Base-by-base conservation (phyloP, 2,329 filamentous ascomycete genomes). In the Alternaria panax region DNA sequence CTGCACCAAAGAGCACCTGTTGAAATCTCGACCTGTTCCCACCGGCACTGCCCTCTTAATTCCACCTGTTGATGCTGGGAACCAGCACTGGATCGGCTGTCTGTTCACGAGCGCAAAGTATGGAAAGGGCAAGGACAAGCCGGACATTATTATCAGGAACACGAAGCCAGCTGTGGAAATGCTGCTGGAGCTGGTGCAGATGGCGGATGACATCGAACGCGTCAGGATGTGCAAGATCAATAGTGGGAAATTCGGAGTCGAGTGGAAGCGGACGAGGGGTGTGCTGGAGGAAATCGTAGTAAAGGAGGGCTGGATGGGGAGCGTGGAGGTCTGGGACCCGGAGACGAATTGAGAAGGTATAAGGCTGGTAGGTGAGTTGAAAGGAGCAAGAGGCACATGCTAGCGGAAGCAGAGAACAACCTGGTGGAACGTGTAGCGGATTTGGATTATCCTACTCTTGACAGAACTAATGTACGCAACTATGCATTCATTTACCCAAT, bases 191-290 rank as follows among this genome's bases (percentile, higher is more conserved):
- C 76, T 83, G 63, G 69, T 86, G 16, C n/a, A 32, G 63, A 24
- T 65, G 32, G 14, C 20, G 6, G 60, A 66, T 9, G 27, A 65
- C 27, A 64, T 50, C 3, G n/a, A 22, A 1, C 60, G 65, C 16
- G 62, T 87, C 0, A 80, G 80, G 59, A 82, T 84, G 55, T 85
- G 84, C 63, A 81, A 80, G 58, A 86, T 89, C 64, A 88, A 88
- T 67, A 83, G 84, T 25, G 86, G 85, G 0, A 72, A 83, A 32
- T 89, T 89, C 69, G 76, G 74, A 0, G 84, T 88, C 25, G 75
- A 80, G 12, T 89, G 87, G 87, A 72, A 78, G 55, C 69, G 76
- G 32, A 86, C 85, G 0, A 78, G 76, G 57, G 65, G 60, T 5
- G 72, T 84, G 1, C 52, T 88, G 28, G 53, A 69, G 59, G 58